Base-by-base conservation (phyloP, 768 basidiomycete genomes). In the Auricularia sp. region DNA sequence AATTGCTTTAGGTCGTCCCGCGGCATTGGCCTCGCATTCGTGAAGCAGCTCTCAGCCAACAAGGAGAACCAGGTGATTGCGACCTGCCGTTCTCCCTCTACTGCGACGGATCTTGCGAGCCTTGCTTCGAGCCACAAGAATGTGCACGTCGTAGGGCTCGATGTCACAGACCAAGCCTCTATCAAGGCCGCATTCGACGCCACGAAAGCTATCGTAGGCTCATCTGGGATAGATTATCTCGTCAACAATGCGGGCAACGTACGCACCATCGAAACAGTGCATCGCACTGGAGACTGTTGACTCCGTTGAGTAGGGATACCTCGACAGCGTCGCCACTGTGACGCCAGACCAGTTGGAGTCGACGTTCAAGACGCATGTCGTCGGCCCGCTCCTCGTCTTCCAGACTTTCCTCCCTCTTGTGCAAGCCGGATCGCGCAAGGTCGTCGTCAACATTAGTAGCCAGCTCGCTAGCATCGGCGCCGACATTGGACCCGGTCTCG, bases 211-310 rank as follows among this genome's bases (percentile, higher is more conserved):
- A 61, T 74, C 23, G 66, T 78, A 14, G 72, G 68, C 3, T 67
- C 67, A 43, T 35, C 61, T 2, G 76, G 77, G 11, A 66, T 79
- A 6, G 76, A 79, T 68, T 78, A 77, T 61, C 70, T 79, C 23
- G 66, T 77, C 64, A 79, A 78, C 69, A 78, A 77, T 61, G 76
- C 77, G 2, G 77, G 70, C 0, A 67, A 77, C 39, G 76, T 77
- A 42, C 39, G 39, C 39, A 29, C 29, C 29, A 29, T 29, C 29
- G 3, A 29, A 29, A 29, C 29, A 2, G 29, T 29, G 29, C 29
- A 29, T 29, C 29, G 29, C 29, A 3, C 29, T 29, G 29, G 29
- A 29, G 29, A 29, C 29, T 29, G 29, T 29, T 29, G 29, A 29
- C 29, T 29, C 29, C 29, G 29, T 29, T 29, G 29, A 29, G 29